phyloP scores from a whole-genome alignment of 768 basidiomycete genomes.

The Termitomyces sp. region DNA sequence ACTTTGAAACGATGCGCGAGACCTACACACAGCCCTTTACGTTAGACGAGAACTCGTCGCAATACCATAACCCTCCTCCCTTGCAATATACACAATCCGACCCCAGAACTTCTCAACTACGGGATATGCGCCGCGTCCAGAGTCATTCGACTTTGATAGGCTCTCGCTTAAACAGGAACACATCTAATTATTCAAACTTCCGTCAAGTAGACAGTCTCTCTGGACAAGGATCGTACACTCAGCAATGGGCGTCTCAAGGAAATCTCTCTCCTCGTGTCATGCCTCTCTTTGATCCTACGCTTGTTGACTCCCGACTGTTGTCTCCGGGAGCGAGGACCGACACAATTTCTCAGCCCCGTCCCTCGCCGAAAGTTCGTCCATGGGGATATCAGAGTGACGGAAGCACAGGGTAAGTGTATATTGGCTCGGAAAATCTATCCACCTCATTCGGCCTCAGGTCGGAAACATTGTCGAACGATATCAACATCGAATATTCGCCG shows the following conservation, averaged over 20 bases:
- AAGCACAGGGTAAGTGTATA: conserved; percentile 17
- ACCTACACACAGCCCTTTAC: conserved; percentile 3
- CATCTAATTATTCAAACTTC: conserved; percentile 3
- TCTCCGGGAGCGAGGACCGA: conserved; percentile 7
- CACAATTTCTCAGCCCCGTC: not conserved
- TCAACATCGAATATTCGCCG: conserved; percentile 15
- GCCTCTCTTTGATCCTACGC: conserved; percentile 3
- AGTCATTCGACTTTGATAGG: conserved; percentile 19
- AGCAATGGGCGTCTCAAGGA: conserved; percentile 8
- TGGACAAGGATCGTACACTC: conserved; percentile 6
- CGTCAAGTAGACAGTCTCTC: conserved; percentile 1
- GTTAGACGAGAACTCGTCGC: not conserved
- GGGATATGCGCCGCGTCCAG: conserved; percentile 19
- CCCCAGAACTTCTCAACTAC: conserved; percentile 8
- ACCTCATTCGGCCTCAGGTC: conserved; percentile 7
- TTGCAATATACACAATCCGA: conserved; percentile 6
- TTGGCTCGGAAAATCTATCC: not conserved
- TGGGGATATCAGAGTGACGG: conserved; percentile 19
- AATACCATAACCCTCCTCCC: not conserved
- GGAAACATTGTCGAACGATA: conserved; percentile 12
- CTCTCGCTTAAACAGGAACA: conserved; percentile 3
- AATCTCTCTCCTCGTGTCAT: conserved; percentile 5
- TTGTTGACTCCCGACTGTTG: conserved; percentile 4
- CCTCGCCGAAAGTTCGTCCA: conserved; percentile 13
- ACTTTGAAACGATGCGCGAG: conserved; percentile 6